These are phyloP conservation scores for Neofusicoccum parvum DNA, from an alignment of 2,329 filamentous ascomycete genomes.

Conservation along the genomic window DNA sequence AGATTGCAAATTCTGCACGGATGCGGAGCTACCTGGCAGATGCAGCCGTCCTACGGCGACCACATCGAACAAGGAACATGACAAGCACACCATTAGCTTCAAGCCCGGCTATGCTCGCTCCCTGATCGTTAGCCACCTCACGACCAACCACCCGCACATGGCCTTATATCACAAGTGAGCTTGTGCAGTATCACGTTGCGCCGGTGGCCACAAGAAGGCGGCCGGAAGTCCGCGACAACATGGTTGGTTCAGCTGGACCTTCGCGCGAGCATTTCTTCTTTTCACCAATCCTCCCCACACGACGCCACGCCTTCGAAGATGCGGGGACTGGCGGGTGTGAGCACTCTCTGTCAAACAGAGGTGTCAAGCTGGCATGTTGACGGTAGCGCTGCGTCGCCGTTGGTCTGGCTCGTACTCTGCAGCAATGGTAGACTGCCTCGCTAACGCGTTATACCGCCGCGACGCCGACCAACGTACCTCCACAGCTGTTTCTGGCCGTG, in stretches of 20 bases:
- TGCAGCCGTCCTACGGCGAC: not conserved
- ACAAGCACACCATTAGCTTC: not conserved
- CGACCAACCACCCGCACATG: not conserved
- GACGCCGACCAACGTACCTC: too few relatives aligned
- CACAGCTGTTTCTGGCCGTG: too few relatives aligned
- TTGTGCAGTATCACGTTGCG: constrained; percentile 4
- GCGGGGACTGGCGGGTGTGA: too few relatives aligned
- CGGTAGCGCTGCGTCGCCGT: too few relatives aligned
- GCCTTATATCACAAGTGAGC: not conserved
- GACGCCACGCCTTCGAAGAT: too few relatives aligned
- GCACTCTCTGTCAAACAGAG: too few relatives aligned
- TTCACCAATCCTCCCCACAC: too few relatives aligned
- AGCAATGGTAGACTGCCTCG: too few relatives aligned
- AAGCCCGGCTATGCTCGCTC: not conserved
- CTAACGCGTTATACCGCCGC: too few relatives aligned
- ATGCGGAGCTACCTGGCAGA: not conserved
- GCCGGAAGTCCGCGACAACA: not conserved
- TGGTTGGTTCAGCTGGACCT: not conserved
- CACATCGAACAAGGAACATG: not conserved
- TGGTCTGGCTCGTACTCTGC: too few relatives aligned
- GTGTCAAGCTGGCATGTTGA: too few relatives aligned
- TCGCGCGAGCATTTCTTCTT: not conserved
- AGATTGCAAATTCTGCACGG: not conserved
- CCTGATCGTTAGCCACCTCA: not conserved
- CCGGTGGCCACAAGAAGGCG: not conserved